Evolutionary conservation across 306 rosid genomes (phyloP).

Genomic region (Fragaria ananassa): DNA sequence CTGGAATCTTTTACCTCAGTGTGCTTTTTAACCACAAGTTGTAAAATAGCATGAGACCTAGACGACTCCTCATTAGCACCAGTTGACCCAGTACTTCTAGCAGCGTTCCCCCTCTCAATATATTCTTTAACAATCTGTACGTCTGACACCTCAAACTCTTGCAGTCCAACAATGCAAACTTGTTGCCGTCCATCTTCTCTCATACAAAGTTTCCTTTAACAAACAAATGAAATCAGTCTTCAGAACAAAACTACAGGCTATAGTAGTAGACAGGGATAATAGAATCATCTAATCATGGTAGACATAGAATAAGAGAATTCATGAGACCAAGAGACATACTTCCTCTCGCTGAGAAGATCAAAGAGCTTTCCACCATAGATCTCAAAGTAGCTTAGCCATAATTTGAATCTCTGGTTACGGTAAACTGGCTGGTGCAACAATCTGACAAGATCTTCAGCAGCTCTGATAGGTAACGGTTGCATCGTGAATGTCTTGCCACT

Average conservation of each 20-base stretch:
- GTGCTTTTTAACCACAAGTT: slow-evolving; percentile 82
- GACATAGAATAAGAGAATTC: not conserved
- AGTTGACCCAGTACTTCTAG: slow-evolving; percentile 97
- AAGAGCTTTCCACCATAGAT: slow-evolving; percentile 92
- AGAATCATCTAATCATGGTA: not conserved
- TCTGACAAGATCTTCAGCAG: slow-evolving; percentile 83
- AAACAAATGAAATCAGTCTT: slow-evolving; percentile 19
- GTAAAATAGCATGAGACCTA: slow-evolving; percentile 97
- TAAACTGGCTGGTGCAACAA: slow-evolving; percentile 75
- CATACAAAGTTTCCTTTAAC: slow-evolving; percentile 88
- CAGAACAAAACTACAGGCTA: not conserved
- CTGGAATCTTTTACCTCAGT: slow-evolving; percentile 69
- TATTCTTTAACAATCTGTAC: slow-evolving; percentile 89
- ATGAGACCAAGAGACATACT: slow-evolving; percentile 36
- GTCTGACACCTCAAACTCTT: slow-evolving; percentile 98
- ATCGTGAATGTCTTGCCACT: slow-evolving; percentile 96
- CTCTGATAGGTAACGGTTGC: slow-evolving; percentile 97
- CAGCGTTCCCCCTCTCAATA: slow-evolving; percentile 88
- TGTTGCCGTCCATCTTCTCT: slow-evolving; percentile 98
- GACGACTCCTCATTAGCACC: slow-evolving; percentile 99
- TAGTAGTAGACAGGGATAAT: not conserved
- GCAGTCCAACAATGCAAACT: slow-evolving; percentile 99
- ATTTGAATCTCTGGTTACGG: slow-evolving; percentile 84
- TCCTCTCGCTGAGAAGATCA: slow-evolving; percentile 95
- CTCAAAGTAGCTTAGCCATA: slow-evolving; percentile 99